Conservation (phyloP, 805 yeast species). For the Priceomyces fermenticarens region DNA sequence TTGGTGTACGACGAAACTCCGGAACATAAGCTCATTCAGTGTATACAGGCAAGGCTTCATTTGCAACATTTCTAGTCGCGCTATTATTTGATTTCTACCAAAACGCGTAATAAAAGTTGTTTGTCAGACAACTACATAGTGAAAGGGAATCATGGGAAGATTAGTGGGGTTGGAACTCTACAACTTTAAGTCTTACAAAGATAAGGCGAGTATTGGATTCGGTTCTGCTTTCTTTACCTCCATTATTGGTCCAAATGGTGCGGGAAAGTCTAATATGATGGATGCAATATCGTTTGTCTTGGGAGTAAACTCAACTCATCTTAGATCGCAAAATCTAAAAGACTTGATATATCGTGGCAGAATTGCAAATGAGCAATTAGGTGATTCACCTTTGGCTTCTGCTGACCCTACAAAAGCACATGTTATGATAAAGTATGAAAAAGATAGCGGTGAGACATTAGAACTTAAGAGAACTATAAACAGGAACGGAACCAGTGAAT, state of each 20-base stretch:
- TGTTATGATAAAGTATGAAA: constrained; percentile 75
- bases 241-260: constrained; percentile 97
- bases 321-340: constrained; percentile 68
- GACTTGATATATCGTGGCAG: constrained; percentile 81
- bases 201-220: constrained; percentile 72
- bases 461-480: constrained; percentile 63
- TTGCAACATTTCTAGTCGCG: constrained; percentile 1
- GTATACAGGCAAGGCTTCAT: constrained; percentile 1
- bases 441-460: constrained; percentile 54
- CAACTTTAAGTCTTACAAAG: constrained; percentile 91
- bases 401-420: constrained; percentile 57
- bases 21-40: neutral
- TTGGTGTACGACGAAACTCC: neutral
- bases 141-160: constrained; percentile 62
- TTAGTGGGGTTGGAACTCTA: constrained; percentile 71
- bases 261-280: constrained; percentile 96
- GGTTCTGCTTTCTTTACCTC: constrained; percentile 83
- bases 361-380: constrained; percentile 8
- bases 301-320: constrained; percentile 72
- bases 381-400: constrained; percentile 14
- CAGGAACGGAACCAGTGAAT: constrained; percentile 60
- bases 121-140: neutral
- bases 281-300: constrained; percentile 95
- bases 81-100: neutral
- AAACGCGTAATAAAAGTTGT: neutral